Evolutionary conservation across 1,284 basidiomycete genomes (phyloP).

Genomic region (Trametes polyzona): DNA sequence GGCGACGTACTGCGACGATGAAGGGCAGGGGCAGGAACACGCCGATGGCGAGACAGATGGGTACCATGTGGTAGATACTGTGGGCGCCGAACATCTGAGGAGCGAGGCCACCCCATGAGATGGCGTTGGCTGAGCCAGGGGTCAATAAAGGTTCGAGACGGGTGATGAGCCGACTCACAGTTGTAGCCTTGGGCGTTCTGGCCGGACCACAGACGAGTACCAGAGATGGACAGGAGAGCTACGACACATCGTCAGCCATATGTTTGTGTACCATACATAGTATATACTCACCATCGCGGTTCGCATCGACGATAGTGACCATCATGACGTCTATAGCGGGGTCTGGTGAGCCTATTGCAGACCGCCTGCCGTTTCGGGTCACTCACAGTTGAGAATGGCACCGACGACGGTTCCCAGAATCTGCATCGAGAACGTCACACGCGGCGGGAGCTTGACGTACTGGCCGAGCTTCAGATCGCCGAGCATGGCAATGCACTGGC

Average conservation of each 20-base stretch:
- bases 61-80: conserved; percentile 53
- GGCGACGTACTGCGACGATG: conserved; percentile 37
- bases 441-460: conserved; percentile 67
- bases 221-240: conserved; percentile 38
- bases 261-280: conserved; percentile 25
- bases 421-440: conserved; percentile 63
- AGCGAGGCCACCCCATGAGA: conserved; percentile 63
- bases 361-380: conserved; percentile 7
- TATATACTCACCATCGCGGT: conserved; percentile 41
- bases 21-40: conserved; percentile 57
- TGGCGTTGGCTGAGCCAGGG: conserved; percentile 45
- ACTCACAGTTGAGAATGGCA: conserved; percentile 44
- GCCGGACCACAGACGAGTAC: conserved; percentile 49
- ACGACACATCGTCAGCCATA: background rate
- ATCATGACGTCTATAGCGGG: conserved; percentile 49
- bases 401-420: conserved; percentile 51
- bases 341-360: background rate
- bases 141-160: background rate
- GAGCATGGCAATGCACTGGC: conserved; percentile 49
- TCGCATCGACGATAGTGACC: conserved; percentile 49
- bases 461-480: conserved; percentile 53
- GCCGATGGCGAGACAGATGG: conserved; percentile 56
- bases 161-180: conserved; percentile 30
- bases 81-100: conserved; percentile 53
- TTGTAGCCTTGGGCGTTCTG: conserved; percentile 55